Evolutionary conservation across 805 yeast species (phyloP).

Genomic region (Starmerella floricola): DNA sequence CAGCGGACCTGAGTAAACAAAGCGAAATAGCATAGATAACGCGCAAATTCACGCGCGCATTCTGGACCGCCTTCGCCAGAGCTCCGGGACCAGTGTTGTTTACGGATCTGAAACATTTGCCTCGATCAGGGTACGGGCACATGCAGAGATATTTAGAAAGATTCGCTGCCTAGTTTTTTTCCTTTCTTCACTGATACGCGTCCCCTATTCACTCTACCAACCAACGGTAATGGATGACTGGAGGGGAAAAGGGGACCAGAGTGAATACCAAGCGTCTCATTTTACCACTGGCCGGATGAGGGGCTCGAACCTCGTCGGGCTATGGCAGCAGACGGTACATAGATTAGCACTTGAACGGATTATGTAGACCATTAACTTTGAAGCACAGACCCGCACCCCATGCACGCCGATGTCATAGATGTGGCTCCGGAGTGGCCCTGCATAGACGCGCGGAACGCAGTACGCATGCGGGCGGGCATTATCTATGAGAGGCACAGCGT

Average conservation of each 20-base stretch:
- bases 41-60: no score
- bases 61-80: background rate
- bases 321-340: conserved; percentile 18
- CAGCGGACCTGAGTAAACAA: no score
- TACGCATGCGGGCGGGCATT: no score
- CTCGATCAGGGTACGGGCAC: background rate
- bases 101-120: background rate
- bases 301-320: conserved; percentile 13
- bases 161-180: background rate
- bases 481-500: no score
- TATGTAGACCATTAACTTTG: no score
- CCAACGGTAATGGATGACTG: conserved; percentile 21
- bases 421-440: no score
- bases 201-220: conserved; percentile 30
- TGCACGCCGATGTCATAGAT: no score
- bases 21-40: no score
- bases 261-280: conserved; percentile 14
- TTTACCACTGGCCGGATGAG: conserved; percentile 19
- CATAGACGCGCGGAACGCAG: no score
- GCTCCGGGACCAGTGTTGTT: background rate
- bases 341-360: background rate
- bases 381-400: no score
- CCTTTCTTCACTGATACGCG: conserved; percentile 26
- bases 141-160: background rate
- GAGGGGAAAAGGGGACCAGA: conserved; percentile 31